phyloP scores from a whole-genome alignment of 2,329 filamentous ascomycete genomes.

The Alternaria postmessia region DNA sequence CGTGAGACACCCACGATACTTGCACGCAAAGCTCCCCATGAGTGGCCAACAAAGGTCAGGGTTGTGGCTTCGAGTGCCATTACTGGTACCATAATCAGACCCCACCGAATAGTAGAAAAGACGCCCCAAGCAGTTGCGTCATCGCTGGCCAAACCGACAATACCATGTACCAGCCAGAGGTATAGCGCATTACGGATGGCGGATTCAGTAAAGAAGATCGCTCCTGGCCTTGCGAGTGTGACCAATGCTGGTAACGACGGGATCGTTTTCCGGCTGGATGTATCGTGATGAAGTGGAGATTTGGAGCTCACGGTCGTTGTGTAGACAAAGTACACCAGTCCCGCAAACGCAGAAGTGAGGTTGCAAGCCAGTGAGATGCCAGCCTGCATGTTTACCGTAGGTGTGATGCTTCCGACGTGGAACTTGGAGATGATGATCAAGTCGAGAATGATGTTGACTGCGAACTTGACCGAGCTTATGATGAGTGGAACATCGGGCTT shows the following conservation, averaged over 20 bases:
- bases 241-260: conserved; percentile 55
- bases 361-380: conserved; percentile 67
- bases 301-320: conserved; percentile 47
- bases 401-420: conserved; percentile 63
- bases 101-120: conserved; percentile 79
- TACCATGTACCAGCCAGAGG: conserved; percentile 72
- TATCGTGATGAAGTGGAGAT: conserved; percentile 16
- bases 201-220: conserved; percentile 69
- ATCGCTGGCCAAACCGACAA: conserved; percentile 68
- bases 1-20: conserved; percentile 35
- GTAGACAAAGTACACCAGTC: conserved; percentile 67
- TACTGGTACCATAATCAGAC: conserved; percentile 76
- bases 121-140: conserved; percentile 78
- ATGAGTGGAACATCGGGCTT: conserved; percentile 73
- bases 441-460: conserved; percentile 72
- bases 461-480: conserved; percentile 70
- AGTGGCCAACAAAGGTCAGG: conserved; percentile 71
- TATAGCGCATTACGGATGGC: conserved; percentile 74
- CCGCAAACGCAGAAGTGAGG: conserved; percentile 48
- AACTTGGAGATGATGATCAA: conserved; percentile 72
- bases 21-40: conserved; percentile 65
- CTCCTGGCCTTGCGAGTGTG: conserved; percentile 64
- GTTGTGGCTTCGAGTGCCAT: conserved; percentile 71
- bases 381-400: conserved; percentile 71
- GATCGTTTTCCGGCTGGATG: neutral